Evolutionary conservation across 2,329 filamentous ascomycete genomes (phyloP), one percentile per base, ranked within the genome.

Genomic region (Cordyceps tenuipes): DNA sequence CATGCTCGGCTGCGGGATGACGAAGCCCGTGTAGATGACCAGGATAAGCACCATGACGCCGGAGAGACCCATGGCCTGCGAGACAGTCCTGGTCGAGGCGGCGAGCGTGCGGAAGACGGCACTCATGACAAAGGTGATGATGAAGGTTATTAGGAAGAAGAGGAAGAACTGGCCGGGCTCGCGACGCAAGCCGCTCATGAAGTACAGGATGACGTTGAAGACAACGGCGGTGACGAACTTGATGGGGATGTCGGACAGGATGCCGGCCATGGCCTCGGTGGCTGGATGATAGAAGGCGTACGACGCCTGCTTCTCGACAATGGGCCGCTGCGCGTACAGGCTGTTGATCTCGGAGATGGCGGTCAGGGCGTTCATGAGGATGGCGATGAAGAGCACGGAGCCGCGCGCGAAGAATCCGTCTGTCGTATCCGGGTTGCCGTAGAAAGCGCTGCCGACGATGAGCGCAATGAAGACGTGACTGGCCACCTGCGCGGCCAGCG

Each of bases 21-120:
- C 72, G 67, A 87, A 86, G 61, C 82, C 85, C 0, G 85, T 86
- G 68, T 79, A 80, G 26, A 78, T 84, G 66, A 86, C 78, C 4
- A 89, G 77, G 15, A 80, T 80, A 19, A 88, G 69, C 12, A 87
- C 81, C 63, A 84, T 64, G 0, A 85, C 71, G 23, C 79, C 80
- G 0, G 80, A 75, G 2, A 80, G 68, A 0, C 76, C 75, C 75
- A 85, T 78, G 2, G 82, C 81, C 63, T 84, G 81, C 0, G 82
- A 80, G 0, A 85, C 75, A 0, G 88, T 89, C 57, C 83, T 80
- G 1, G 89, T 91, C 1, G 87, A 71, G 0, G 88, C 84, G 0
- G 84, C 89, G 66, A 93, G 84, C 0, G 85, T 88, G 29, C 89
- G 79, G 76, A 93, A 93, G 46, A 91, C 77, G 72, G 87, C 89